phyloP scores from a whole-genome alignment of 129 eudicot genomes.

The Lactuca sativa region DNA sequence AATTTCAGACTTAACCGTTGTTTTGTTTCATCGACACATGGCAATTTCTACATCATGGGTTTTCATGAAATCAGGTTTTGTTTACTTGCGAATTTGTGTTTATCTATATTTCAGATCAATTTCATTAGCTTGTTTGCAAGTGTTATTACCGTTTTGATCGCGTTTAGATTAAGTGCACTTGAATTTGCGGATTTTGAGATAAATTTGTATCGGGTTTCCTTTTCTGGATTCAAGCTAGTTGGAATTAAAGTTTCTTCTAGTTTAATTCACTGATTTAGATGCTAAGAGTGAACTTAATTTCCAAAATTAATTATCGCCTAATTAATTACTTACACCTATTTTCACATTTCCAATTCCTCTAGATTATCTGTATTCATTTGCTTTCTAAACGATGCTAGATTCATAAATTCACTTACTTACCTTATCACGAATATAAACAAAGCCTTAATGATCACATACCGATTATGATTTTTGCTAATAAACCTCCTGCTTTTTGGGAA shows the following conservation, averaged over 20 bases:
- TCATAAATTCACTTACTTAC: conserved; percentile 9
- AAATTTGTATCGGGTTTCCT: conserved; percentile 5
- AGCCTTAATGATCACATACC: background rate
- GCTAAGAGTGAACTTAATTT: conserved; percentile 25
- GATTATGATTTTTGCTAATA: background rate
- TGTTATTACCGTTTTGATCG: conserved; percentile 15
- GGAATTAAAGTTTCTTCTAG: conserved; percentile 9
- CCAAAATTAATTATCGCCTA: conserved; percentile 13
- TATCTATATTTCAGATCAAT: conserved; percentile 1
- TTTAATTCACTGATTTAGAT: conserved; percentile 17
- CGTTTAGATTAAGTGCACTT: conserved; percentile 19
- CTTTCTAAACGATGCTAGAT: conserved; percentile 12
- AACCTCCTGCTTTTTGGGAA: background rate
- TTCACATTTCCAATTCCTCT: conserved; percentile 9
- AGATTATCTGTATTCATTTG: background rate
- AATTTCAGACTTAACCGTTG: conserved; percentile 15
- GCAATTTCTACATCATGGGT: conserved; percentile 10
- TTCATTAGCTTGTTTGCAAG: conserved; percentile 6
- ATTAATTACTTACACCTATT: conserved; percentile 13
- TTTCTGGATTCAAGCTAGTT: conserved; percentile 6
- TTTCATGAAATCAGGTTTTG: conserved; percentile 11
- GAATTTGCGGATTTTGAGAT: conserved; percentile 15
- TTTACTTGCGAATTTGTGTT: background rate
- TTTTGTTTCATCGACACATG: conserved; percentile 20
- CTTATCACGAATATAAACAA: background rate